Evolutionary conservation across 2,329 filamentous ascomycete genomes (phyloP), one percentile per base, ranked within the genome.

Genomic region (Phaeosphaeriaceae sp.): DNA sequence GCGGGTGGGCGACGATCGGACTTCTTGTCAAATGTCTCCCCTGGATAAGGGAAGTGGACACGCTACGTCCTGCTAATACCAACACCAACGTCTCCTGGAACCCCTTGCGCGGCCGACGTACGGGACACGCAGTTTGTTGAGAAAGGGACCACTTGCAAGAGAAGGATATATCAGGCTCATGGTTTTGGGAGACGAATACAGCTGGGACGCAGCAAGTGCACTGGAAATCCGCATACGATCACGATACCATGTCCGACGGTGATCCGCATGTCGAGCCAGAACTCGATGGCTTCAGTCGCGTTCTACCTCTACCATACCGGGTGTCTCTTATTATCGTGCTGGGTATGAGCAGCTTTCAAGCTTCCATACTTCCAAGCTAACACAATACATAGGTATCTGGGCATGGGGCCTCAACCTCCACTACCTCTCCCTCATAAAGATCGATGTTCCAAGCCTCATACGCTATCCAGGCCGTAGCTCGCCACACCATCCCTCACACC

Each of bases 341-440:
- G 63, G 94, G 93, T 96, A 83, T 63, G 84, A 22, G 19, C 40
- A 10, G 3, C 20, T 40, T 11, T 7, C 45, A 3, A 25, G 21
- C 46, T 7, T 20, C 21, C 33, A 21, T 21, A 48, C 15, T 36
- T 7, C 48, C 10, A 53, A 51, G 13, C 45, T 47, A 47, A 47
- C 46, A 15, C 50, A 10, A 41, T 49, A 60, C 66, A 3, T 7
- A 96, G 93, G 92, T 68, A 89, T 96, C 72, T 98, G 94, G 94
- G 93, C 92, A 76, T 99, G 94, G 93, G 93, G 90, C 65, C 79
- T 91, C 68, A 98, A 97, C 81, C 87, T 98, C 42, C 93, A 97
- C 75, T 93, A 92, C 80, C 88, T 98, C 59, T 85, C 89, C 70
- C 80, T 87, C 57, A 83, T 88, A 71, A 91, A 91, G 75, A 96